These are phyloP conservation scores for Aspergillus wentii DNA, from an alignment of 495 filamentous ascomycete genomes.

Conservation along the genomic window DNA sequence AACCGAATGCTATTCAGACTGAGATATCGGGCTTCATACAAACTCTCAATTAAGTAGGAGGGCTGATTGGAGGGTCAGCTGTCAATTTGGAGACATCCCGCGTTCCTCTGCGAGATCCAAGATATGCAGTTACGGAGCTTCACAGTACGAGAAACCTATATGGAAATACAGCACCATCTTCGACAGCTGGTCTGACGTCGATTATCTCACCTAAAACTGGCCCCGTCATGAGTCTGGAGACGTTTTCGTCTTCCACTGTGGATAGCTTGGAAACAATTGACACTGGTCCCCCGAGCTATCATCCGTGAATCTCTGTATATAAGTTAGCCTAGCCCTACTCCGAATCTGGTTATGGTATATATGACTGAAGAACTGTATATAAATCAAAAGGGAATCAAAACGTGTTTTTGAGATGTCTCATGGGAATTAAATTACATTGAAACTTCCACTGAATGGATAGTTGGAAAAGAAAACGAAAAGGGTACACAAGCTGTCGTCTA, in stretches of 20 bases:
- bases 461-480: too few relatives aligned
- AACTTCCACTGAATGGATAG: too few relatives aligned
- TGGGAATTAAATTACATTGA: too few relatives aligned
- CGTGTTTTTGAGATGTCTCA: too few relatives aligned
- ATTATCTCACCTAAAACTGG: constrained; percentile 13
- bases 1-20: constrained; percentile 21
- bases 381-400: too few relatives aligned
- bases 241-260: constrained; percentile 14
- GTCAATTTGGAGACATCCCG: neutral
- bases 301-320: too few relatives aligned
- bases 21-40: constrained; percentile 18
- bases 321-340: too few relatives aligned
- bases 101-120: neutral
- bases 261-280: constrained; percentile 16
- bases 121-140: constrained; percentile 1
- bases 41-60: constrained; percentile 19
- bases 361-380: too few relatives aligned
- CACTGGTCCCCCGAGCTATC: constrained; percentile 17
- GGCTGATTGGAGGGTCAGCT: constrained; percentile 11
- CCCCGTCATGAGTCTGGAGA: constrained; percentile 17
- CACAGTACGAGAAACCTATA: neutral
- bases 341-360: too few relatives aligned
- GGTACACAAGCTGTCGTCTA: constrained; percentile 13
- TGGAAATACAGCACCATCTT: constrained; percentile 8
- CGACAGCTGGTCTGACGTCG: constrained; percentile 15